phyloP scores from a whole-genome alignment of 768 basidiomycete species.

The Leccinum disarticulatum region DNA sequence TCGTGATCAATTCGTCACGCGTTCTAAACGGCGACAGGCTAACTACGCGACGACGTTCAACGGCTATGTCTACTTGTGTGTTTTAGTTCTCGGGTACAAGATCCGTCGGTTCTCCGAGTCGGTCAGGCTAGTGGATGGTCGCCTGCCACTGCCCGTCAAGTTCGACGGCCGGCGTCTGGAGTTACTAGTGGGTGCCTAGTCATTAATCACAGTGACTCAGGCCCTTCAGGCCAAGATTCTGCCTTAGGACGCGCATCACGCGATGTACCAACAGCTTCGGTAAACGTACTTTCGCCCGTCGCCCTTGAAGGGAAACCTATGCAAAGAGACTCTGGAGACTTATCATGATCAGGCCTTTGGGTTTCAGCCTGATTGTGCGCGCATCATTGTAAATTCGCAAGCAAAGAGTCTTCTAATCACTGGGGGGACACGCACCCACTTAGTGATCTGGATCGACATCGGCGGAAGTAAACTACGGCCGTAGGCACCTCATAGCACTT shows the following conservation, averaged over 20 bases:
- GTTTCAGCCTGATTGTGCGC: too few species aligned
- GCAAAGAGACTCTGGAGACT: too few species aligned
- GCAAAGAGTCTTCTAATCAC: too few species aligned
- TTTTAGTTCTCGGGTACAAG: neutral
- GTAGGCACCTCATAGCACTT: neutral
- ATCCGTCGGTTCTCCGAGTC: neutral
- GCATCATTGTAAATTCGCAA: too few species aligned
- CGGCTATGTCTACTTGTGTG: neutral
- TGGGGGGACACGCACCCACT: neutral
- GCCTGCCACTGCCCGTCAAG: neutral
- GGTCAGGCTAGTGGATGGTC: neutral
- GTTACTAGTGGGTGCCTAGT: neutral
- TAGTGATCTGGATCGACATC: neutral
- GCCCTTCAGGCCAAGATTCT: neutral
- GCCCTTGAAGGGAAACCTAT: neutral
- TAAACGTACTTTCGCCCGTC: too few species aligned
- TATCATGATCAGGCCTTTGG: too few species aligned
- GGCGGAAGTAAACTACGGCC: neutral
- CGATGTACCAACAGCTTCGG: slow-evolving; percentile 1
- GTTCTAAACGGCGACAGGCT: neutral
- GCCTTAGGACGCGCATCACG: neutral
- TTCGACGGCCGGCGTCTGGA: neutral
- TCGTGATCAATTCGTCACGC: neutral
- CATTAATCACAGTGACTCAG: neutral
- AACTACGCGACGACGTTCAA: neutral